Evolutionary conservation across 345 rosid genomes (phyloP).

Genomic region (Rhodamnia rubescens): DNA sequence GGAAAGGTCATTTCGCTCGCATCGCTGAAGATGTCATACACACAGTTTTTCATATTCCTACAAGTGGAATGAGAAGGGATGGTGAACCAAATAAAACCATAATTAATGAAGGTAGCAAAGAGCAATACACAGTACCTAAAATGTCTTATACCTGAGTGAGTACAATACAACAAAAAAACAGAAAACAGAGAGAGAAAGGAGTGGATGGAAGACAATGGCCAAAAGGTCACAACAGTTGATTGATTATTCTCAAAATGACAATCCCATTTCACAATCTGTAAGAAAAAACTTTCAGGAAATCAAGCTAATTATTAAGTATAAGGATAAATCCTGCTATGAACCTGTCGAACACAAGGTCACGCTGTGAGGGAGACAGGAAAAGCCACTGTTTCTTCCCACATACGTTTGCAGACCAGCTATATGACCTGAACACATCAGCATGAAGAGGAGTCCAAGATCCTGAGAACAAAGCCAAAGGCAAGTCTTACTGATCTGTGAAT

Average conservation of each 20-base stretch:
- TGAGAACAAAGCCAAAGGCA: constrained; percentile 16
- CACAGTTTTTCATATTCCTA: constrained; percentile 63
- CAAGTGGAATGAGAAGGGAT: constrained; percentile 1
- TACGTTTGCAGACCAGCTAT: constrained; percentile 91
- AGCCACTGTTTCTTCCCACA: constrained; percentile 87
- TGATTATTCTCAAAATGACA: neutral
- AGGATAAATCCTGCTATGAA: constrained; percentile 4
- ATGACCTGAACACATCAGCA: constrained; percentile 94
- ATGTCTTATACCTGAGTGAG: neutral
- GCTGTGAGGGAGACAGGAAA: constrained; percentile 61
- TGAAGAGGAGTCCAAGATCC: constrained; percentile 98
- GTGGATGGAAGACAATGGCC: neutral
- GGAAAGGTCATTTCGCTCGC: constrained; percentile 56
- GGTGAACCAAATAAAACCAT: neutral
- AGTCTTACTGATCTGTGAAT: constrained; percentile 2
- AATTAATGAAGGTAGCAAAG: neutral
- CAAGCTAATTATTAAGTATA: neutral
- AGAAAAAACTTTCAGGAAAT: neutral
- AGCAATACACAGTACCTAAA: neutral
- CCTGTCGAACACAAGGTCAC: constrained; percentile 78
- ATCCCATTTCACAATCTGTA: neutral
- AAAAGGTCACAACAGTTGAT: neutral
- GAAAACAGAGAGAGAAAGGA: neutral
- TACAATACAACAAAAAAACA: neutral
- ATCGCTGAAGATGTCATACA: constrained; percentile 58